phyloP scores from a whole-genome alignment of 2,329 filamentous ascomycete species.

The Fusarium protoensiforme region DNA sequence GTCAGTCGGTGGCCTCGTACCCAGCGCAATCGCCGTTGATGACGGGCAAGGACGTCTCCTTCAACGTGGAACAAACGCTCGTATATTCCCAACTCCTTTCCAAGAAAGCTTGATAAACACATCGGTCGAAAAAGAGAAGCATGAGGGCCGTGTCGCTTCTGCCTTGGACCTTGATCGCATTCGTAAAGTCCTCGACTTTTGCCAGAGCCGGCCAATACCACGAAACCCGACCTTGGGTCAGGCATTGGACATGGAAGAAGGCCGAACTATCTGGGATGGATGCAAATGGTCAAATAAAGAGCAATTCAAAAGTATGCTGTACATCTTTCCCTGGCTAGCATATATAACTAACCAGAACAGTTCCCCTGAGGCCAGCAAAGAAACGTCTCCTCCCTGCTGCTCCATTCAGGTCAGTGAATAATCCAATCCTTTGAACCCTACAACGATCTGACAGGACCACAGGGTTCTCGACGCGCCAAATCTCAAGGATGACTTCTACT shows the following conservation, averaged over 20 bases:
- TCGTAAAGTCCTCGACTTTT: slow-evolving; percentile 72
- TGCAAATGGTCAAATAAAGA: slow-evolving; percentile 38
- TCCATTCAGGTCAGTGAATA: slow-evolving; percentile 76
- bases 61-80: slow-evolving; percentile 79
- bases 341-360: slow-evolving; percentile 26
- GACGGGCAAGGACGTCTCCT: slow-evolving; percentile 73
- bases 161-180: slow-evolving; percentile 83
- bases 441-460: slow-evolving; percentile 45
- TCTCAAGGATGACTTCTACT: slow-evolving; percentile 96
- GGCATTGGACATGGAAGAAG: slow-evolving; percentile 1
- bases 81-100: slow-evolving; percentile 67
- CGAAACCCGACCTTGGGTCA: not conserved
- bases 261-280: slow-evolving; percentile 42
- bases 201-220: slow-evolving; percentile 22
- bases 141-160: slow-evolving; percentile 79
- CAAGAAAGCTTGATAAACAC: slow-evolving; percentile 52
- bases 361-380: slow-evolving; percentile 15
- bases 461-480: slow-evolving; percentile 89
- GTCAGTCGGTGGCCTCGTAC: slow-evolving; percentile 78
- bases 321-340: not conserved
- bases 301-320: slow-evolving; percentile 13
- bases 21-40: slow-evolving; percentile 64
- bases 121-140: slow-evolving; percentile 73
- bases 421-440: not conserved
- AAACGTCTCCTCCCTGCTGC: slow-evolving; percentile 69